Percentiles rank a stretch among this genome's conserved stretches.
phyloP scores from a whole-genome alignment of 2,329 filamentous ascomycete genomes.

The Fusarium sublunatum region DNA sequence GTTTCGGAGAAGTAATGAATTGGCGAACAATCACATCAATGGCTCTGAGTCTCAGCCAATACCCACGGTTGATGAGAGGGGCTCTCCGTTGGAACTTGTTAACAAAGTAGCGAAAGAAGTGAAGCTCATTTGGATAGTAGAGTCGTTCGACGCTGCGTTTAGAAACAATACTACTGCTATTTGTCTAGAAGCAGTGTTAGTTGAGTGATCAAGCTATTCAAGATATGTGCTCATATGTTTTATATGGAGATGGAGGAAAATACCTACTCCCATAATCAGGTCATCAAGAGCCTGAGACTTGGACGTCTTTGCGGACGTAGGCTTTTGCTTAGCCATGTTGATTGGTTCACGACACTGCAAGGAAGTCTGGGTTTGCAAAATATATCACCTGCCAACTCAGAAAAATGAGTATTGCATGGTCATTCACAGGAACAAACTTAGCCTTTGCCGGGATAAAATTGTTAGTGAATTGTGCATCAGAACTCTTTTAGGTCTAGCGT shows the following conservation, averaged over 20 bases:
- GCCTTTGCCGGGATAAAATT: slow-evolving; percentile 22
- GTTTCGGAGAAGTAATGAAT: slow-evolving; percentile 70
- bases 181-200: slow-evolving; percentile 67
- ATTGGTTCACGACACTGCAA: not conserved
- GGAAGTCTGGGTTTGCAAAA: not conserved
- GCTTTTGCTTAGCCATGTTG: slow-evolving; percentile 34
- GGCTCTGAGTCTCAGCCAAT: slow-evolving; percentile 85
- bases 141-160: slow-evolving; percentile 92
- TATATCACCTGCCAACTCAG: too few species aligned
- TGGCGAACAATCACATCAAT: slow-evolving; percentile 78
- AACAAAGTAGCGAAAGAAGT: slow-evolving; percentile 91
- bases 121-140: slow-evolving; percentile 80
- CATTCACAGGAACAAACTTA: slow-evolving; percentile 2
- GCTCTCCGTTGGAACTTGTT: slow-evolving; percentile 83
- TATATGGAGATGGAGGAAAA: not conserved
- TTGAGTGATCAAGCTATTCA: not conserved
- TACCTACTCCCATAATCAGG: slow-evolving; percentile 66
- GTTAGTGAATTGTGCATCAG: slow-evolving; percentile 33
- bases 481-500: slow-evolving; percentile 24
- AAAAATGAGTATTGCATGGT: not conserved
- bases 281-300: slow-evolving; percentile 58
- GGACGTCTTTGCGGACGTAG: slow-evolving; percentile 22
- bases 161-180: slow-evolving; percentile 91
- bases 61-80: slow-evolving; percentile 91
- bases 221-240: not conserved